Evolutionary conservation across 805 yeast species (phyloP).

Genomic region (Candida argentea): DNA sequence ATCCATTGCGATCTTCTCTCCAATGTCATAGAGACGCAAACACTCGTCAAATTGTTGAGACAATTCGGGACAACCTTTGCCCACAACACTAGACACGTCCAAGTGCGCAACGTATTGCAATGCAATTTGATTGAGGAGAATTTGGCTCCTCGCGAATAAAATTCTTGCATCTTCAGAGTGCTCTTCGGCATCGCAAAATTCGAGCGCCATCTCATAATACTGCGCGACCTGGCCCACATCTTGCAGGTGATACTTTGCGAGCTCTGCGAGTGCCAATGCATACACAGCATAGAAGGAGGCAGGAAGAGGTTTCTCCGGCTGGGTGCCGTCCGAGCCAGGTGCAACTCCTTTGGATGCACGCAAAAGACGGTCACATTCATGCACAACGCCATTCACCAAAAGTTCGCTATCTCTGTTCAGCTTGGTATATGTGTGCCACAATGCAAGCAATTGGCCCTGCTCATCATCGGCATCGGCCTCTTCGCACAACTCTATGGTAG

Average conservation of each 20-base stretch:
- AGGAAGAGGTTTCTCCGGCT: constrained; percentile 16
- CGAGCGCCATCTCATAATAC: constrained; percentile 63
- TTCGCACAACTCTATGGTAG: constrained; percentile 56
- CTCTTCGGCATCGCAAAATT: constrained; percentile 40
- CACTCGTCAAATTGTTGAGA: constrained; percentile 35
- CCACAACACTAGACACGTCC: constrained; percentile 27
- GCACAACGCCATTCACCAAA: constrained; percentile 75
- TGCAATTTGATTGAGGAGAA: constrained; percentile 50
- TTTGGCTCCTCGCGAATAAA: constrained; percentile 43
- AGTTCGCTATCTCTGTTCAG: constrained; percentile 54
- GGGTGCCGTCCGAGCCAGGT: constrained; percentile 4
- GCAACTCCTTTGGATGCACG: constrained; percentile 24
- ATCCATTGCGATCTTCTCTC: constrained; percentile 20
- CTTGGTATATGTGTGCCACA: constrained; percentile 55
- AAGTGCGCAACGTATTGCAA: constrained; percentile 45
- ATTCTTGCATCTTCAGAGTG: constrained; percentile 25
- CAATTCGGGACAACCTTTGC: constrained; percentile 22
- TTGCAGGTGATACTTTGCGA: constrained; percentile 47
- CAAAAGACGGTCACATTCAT: constrained; percentile 78
- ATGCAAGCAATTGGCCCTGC: constrained; percentile 60
- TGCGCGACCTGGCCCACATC: constrained; percentile 37
- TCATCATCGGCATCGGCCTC: constrained; percentile 71
- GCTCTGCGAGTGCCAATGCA: constrained; percentile 58
- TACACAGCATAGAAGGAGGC: constrained; percentile 63
- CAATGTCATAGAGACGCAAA: constrained; percentile 34